Evolutionary conservation across 176 grass and related monocot genomes (phyloP), one percentile per base, ranked within the genome.

Genomic region (Carex myosuroides): DNA sequence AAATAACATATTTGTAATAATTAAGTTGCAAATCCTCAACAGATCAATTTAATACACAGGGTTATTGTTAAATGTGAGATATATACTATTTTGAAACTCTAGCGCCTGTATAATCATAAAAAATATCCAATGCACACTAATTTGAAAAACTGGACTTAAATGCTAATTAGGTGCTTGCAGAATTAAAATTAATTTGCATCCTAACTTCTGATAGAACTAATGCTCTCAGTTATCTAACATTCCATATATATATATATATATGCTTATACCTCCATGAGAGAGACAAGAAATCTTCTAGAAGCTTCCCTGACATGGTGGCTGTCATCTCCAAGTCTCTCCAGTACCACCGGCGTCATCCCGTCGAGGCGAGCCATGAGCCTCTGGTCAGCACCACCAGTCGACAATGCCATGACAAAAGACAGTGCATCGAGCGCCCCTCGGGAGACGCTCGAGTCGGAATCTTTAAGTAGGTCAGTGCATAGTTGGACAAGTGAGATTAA

Each of bases 181-280:
- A 5, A 79, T 8, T 64, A 81, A 13, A 46, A 48, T 44, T 6
- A 44, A 48, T 44, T 66, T 82, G 39, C 8, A 65, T 82, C 20
- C 21, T 75, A 74, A 74, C 20, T 74, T 26, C 6, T 74, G 21
- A 48, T 4, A 71, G 12, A 70, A 75, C 4, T 75, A 53, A 75
- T 75, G 9, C 18, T 75, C 48, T 30, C 21, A 75, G 20, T 29
- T 75, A 54, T 29, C 1, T 75, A 75, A 75, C 13, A 41, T 39
- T 69, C 13, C 8, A 8, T 16, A 32, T 2, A 80, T 24, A 39
- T 39, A 39, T 4, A 39, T 39, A 39, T 39, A 32, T 37, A 64
- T 13, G 26, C 26, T 39, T n/a, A 33, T 94, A 94, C 92, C 92
- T 91, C 89, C 89, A 94, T 94, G 77, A 91, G 89, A 80, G 80